Conservation (phyloP, 78 protist genomes). For the Dictyostelium discoideum region DNA sequence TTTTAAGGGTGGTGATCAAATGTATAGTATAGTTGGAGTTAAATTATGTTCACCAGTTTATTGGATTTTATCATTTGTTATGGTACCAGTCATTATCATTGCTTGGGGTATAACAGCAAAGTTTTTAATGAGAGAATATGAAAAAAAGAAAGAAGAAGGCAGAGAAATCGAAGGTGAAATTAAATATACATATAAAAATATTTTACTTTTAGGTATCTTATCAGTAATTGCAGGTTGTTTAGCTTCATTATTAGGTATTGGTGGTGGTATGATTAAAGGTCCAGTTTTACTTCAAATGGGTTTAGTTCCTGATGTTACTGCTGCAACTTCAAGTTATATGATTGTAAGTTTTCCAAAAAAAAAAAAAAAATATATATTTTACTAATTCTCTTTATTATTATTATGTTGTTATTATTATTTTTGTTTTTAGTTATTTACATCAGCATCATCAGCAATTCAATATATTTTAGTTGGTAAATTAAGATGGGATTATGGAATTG, state of each 20-base stretch:
- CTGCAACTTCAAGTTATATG: constrained; percentile 78
- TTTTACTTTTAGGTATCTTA: constrained; percentile 12
- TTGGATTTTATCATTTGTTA: constrained; percentile 64
- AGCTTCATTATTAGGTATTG: constrained; percentile 76
- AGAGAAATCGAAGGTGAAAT: constrained; percentile 67
- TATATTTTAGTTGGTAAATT: constrained; percentile 61
- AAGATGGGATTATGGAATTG: constrained; percentile 63
- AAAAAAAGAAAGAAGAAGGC: neutral
- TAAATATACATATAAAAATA: constrained; percentile 33
- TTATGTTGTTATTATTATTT: neutral
- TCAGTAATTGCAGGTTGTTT: constrained; percentile 54
- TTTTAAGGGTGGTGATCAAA: constrained; percentile 66
- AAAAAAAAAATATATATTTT: neutral
- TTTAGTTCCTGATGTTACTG: constrained; percentile 59
- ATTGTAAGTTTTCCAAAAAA: constrained; percentile 17
- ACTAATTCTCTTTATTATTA: neutral
- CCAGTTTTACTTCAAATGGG: constrained; percentile 77
- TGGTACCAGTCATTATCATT: constrained; percentile 41
- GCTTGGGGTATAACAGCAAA: constrained; percentile 44
- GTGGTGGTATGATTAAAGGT: constrained; percentile 84
- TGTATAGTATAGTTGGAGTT: constrained; percentile 18
- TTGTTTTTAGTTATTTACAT: constrained; percentile 37
- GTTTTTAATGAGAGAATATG: neutral
- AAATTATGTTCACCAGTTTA: constrained; percentile 57
- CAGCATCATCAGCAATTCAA: constrained; percentile 65